Percentiles rank a stretch among this genome's conserved stretches.
phyloP scores from a whole-genome alignment of 1,139 yeast genomes.

The Blastobotrys illinoisensis region DNA sequence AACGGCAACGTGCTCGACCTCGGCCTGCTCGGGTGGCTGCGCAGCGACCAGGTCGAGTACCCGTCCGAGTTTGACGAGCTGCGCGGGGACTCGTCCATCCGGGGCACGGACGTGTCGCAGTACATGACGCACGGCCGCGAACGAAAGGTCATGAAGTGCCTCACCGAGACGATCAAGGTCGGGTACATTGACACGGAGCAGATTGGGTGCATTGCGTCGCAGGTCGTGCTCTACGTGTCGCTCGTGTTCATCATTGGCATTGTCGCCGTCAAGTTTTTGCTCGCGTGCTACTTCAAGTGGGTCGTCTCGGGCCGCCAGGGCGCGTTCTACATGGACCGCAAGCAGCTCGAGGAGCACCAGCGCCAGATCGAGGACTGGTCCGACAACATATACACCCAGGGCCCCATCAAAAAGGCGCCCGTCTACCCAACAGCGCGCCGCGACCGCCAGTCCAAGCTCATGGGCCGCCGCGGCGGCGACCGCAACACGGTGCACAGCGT shows the following conservation, averaged over 20 bases:
- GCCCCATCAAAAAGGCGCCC: slow-evolving; percentile 44
- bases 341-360: slow-evolving; percentile 47
- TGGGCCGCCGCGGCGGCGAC: slow-evolving; percentile 15
- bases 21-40: slow-evolving; percentile 68
- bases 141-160: slow-evolving; percentile 70
- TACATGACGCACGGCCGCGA: slow-evolving; percentile 64
- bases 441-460: slow-evolving; percentile 25
- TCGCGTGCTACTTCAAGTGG: slow-evolving; percentile 92
- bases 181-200: slow-evolving; percentile 87
- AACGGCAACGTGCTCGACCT: slow-evolving; percentile 85
- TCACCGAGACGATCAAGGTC: slow-evolving; percentile 81
- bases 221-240: slow-evolving; percentile 72
- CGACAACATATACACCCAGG: slow-evolving; percentile 46
- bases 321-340: slow-evolving; percentile 55
- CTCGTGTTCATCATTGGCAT: slow-evolving; percentile 79
- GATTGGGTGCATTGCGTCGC: slow-evolving; percentile 93
- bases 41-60: slow-evolving; percentile 58
- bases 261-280: slow-evolving; percentile 65
- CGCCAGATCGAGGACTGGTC: slow-evolving; percentile 78
- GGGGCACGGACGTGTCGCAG: slow-evolving; percentile 79
- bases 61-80: slow-evolving; percentile 67
- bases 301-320: slow-evolving; percentile 73
- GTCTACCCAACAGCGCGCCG: slow-evolving; percentile 17
- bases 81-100: slow-evolving; percentile 43
- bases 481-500: slow-evolving; percentile 22